Base-by-base conservation (phyloP, 495 filamentous ascomycete species). In the Aspergillus nidulans region DNA sequence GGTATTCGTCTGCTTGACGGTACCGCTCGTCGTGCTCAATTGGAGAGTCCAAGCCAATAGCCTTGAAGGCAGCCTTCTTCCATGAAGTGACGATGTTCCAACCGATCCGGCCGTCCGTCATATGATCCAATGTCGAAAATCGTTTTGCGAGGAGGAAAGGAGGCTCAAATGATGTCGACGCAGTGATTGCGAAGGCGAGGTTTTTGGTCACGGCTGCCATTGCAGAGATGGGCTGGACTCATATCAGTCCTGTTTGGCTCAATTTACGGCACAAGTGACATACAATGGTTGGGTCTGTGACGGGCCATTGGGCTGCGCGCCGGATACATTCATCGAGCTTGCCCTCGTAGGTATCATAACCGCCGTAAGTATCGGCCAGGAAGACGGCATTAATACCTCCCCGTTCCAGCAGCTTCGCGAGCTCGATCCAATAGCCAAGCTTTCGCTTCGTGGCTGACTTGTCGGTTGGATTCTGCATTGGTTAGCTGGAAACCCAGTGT, bases 1-100 rank as follows among this genome's bases (percentile, higher is more conserved):
- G 65, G 52, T 82, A 86, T 62, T 87, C 83, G 36, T 86, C 81
- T 0, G 83, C 83, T 55, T 81, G 76, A 1, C 59, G 68, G 48
- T 86, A 86, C 2, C 83, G 73, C 66, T 85, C 74, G 51, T 85
- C 84, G 60, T 86, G 83, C 44, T 81, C 76, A 28, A 83, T 81
- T 0, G 77, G 77, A 20, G 59, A 74, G 9, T 84, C 77, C 12
- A 81, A 60, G 0, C 81, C 83, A 47, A 84, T 79, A 5, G 78
- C 79, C 56, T 81, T 81, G 57, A 80, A 79, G 6, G 82, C 81
- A 0, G 77, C 68, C 52, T 85, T 82, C 62, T 79, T 80, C 65
- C 77, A 86, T 0, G 73, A 78, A 5, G 82, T 85, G 13, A 86
- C 82, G 34, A 87, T 84, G 52, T 86, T 87, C 84, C 83, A 86